Percentiles rank a stretch among this genome's conserved stretches.
Evolutionary conservation across 129 eudicot species (phyloP).

Genomic region (Chrysanthemum seticuspe): DNA sequence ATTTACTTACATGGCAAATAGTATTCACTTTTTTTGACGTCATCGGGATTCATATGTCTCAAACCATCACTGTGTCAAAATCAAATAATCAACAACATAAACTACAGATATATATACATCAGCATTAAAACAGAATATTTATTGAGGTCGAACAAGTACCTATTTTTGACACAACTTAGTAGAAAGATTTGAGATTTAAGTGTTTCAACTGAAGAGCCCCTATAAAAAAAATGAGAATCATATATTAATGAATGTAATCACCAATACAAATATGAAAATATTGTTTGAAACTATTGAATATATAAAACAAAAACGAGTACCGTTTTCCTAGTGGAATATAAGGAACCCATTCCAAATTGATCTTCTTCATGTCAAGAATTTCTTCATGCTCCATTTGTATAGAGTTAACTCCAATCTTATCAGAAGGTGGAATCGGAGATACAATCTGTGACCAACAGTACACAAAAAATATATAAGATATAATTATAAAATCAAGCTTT

Average conservation of each 20-base stretch:
- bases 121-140: too few species aligned
- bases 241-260: conserved; percentile 1
- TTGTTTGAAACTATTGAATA: neutral
- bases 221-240: conserved; percentile 22
- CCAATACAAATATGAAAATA: neutral
- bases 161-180: conserved; percentile 72
- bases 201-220: conserved; percentile 71
- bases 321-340: conserved; percentile 75
- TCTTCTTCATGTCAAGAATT: conserved; percentile 83
- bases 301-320: conserved; percentile 23
- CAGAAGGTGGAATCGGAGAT: conserved; percentile 91
- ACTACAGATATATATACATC: neutral
- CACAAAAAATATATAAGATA: neutral
- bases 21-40: conserved; percentile 71
- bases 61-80: conserved; percentile 67
- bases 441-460: conserved; percentile 49
- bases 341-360: conserved; percentile 98
- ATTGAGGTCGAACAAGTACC: conserved; percentile 35
- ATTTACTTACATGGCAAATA: conserved; percentile 78
- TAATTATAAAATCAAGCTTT: neutral
- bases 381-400: conserved; percentile 85
- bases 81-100: neutral
- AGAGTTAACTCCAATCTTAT: conserved; percentile 79
- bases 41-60: conserved; percentile 60
- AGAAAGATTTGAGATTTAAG: conserved; percentile 69